These are phyloP conservation scores for Orbilia oligospora DNA, from an alignment of 2,329 filamentous ascomycete species.

Conservation along the genomic window DNA sequence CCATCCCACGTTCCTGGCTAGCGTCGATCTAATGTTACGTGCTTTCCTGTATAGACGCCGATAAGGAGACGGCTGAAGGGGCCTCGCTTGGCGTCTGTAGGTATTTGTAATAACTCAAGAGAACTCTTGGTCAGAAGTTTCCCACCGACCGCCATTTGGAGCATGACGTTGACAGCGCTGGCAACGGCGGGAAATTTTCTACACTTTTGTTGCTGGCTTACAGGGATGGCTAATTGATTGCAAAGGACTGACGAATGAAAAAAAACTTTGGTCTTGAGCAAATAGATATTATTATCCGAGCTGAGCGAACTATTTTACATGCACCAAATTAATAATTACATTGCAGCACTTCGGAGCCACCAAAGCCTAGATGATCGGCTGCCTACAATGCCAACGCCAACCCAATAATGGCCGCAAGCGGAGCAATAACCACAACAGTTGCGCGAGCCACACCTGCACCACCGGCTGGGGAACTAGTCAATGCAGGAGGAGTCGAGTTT, in stretches of 20 bases:
- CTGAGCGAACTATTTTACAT: slow-evolving; percentile 14
- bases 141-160: neutral
- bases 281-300: slow-evolving; percentile 15
- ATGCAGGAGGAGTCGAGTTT: slow-evolving; percentile 2
- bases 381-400: slow-evolving; percentile 36
- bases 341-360: slow-evolving; percentile 14
- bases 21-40: slow-evolving; percentile 20
- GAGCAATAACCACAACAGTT: slow-evolving; percentile 21
- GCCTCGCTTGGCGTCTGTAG: slow-evolving; percentile 8
- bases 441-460: slow-evolving; percentile 24
- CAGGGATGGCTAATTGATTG: neutral
- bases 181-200: slow-evolving; percentile 1
- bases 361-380: neutral
- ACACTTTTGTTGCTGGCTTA: slow-evolving; percentile 1
- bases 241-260: neutral
- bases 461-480: slow-evolving; percentile 12
- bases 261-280: neutral
- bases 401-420: slow-evolving; percentile 29
- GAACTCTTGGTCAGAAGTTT: neutral
- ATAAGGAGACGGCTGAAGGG: slow-evolving; percentile 19
- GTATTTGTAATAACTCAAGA: slow-evolving; percentile 6
- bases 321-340: slow-evolving; percentile 27
- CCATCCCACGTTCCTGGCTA: slow-evolving; percentile 22
- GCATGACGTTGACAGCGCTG: neutral
- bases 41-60: slow-evolving; percentile 16